Evolutionary conservation across 2,329 filamentous ascomycete genomes (phyloP), one percentile per base, ranked within the genome.

Genomic region (Aspergillus calidoustus): DNA sequence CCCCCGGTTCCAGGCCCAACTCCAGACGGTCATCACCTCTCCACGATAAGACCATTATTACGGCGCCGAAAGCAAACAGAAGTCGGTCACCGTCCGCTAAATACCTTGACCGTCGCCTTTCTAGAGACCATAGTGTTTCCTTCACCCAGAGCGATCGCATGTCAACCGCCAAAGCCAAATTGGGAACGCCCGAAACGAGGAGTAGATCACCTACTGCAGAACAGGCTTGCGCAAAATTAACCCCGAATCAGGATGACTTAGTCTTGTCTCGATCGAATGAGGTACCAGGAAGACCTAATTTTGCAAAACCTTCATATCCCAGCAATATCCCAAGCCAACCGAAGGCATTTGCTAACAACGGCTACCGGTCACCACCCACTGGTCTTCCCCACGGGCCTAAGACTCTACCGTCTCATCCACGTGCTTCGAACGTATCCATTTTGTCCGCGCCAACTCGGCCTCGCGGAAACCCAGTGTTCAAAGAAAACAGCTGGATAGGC

Each of bases 11-110:
- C 8, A 82, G 77, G 22, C 75, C 81, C 22, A 87, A 84, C 31
- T 89, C 87, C 23, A 83, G 86, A 60, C 81, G 86, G 53, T 88
- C 87, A 8, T 89, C 87, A 6, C 87, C 87, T 17, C 84, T 79
- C 28, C 75, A 82, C 17, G 87, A 86, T 65, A 81, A 84, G 66
- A 71, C 80, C 54, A 80, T 77, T 51, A 69, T 77, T 52, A 69
- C 81, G 19, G 72, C 78, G 44, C 66, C 78, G 63, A 69, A 74
- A 19, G 65, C 74, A 59, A 66, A 71, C 28, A 77, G 71, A 30
- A 71, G 60, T 56, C 70, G 72, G 43, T 74, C 72, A 17, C 71
- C 72, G 13, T 28, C 60, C 19, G 58, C 61, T 66, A 64, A 72
- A 62, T 53, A 72, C 58, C 46, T 52, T 51, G 52, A 68, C 57